Conservation (phyloP, 148 eudicot genomes). For the Agrostemma githago region DNA sequence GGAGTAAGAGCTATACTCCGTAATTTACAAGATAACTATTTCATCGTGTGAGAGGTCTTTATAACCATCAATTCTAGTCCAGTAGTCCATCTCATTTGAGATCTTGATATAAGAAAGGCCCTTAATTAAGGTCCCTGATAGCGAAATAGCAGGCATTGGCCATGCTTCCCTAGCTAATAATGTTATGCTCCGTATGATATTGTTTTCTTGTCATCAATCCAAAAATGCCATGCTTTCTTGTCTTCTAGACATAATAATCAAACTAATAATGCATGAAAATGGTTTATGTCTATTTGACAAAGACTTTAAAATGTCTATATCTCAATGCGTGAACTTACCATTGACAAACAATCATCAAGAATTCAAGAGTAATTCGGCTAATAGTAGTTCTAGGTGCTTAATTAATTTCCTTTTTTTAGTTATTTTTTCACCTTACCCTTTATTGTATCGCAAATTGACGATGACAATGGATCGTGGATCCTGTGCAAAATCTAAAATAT, state of each 20-base stretch:
- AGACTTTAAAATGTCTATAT: constrained; percentile 16
- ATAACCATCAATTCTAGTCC: too few species aligned
- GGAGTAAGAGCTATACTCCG: too few species aligned
- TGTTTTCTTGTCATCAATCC: background rate
- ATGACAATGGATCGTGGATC: too few species aligned
- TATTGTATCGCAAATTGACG: too few species aligned
- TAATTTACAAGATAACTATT: too few species aligned
- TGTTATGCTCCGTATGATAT: background rate
- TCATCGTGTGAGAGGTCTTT: too few species aligned
- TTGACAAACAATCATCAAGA: background rate
- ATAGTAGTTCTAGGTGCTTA: too few species aligned
- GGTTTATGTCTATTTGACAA: constrained; percentile 5
- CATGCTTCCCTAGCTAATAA: background rate
- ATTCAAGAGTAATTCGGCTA: too few species aligned
- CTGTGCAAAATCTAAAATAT: too few species aligned
- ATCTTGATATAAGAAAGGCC: background rate
- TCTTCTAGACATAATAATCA: background rate
- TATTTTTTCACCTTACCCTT: too few species aligned
- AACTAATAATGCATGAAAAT: constrained; percentile 8
- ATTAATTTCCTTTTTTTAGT: too few species aligned
- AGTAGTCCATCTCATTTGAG: too few species aligned
- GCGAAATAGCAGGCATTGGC: background rate
- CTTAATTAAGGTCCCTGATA: constrained; percentile 5
- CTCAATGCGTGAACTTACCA: background rate
- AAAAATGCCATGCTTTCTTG: background rate